phyloP scores from a whole-genome alignment of 2,329 filamentous ascomycete genomes.

The Claviceps pusilla region DNA sequence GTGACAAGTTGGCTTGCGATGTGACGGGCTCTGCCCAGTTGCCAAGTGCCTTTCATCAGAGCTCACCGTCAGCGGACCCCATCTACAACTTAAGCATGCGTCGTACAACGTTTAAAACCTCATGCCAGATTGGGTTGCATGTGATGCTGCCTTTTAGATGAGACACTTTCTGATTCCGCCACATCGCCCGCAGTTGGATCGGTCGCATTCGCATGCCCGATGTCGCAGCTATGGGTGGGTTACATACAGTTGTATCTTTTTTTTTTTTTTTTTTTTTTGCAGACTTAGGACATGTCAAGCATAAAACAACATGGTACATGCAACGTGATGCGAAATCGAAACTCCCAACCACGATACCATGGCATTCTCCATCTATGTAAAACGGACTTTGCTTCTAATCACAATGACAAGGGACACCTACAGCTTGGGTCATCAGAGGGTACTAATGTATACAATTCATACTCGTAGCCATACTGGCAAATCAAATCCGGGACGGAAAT shows the following conservation, averaged over 20 bases:
- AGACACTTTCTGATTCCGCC: no score
- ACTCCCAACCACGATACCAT: neutral
- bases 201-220: no score
- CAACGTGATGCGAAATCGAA: neutral
- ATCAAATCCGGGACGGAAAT: neutral
- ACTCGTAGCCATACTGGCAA: constrained; percentile 1
- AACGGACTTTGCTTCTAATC: neutral
- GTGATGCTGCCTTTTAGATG: no score
- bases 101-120: no score
- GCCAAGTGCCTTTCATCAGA: no score
- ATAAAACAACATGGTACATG: neutral
- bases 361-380: neutral
- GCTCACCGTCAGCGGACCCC: no score
- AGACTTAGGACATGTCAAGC: no score
- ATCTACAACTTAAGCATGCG: neutral
- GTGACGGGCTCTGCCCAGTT: neutral
- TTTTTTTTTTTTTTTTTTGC: no score
- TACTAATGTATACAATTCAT: neutral
- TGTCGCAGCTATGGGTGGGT: no score
- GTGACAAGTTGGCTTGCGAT: neutral
- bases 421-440: neutral
- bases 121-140: no score
- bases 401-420: neutral
- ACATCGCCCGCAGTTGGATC: no score
- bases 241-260: no score